Evolutionary conservation across 2,329 filamentous ascomycete species (phyloP), one percentile per base, ranked within the genome.

Genomic region (Knoxdaviesia proteae): DNA sequence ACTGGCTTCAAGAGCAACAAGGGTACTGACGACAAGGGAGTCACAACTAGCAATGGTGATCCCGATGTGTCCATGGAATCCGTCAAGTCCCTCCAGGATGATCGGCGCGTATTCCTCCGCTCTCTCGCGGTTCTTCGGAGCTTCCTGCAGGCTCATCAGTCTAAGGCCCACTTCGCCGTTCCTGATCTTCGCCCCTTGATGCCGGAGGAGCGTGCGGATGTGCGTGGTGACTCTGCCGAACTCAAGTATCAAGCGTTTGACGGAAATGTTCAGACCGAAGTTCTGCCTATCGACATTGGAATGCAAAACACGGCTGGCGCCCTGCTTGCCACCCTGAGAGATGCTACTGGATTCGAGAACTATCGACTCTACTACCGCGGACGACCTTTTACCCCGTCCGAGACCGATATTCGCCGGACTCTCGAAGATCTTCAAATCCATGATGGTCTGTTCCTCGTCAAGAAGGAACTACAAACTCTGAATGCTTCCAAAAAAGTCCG

Each of bases 211-310:
- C 64, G 69, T 0, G 64, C 68, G 34, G 57, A 66, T 34, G 56
- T 76, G 0, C 69, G 70, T 48, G 81, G 82, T 6, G 71, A 80
- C 35, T 61, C 68, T 3, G 65, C 84, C 1, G 69, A 73, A 41
- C 66, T 90, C 11, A 77, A 74, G 42, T 88, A 82, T 51, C 82
- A 88, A 56, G 74, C 74, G 2, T 84, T 84, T 50, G 71, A 80
- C 52, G 74, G 72, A 8, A 57, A 67, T 30, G 58, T 58, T 2
- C 68, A 73, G 43, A 76, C 71, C 1, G 71, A 72, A 8, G 67
- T 84, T 31, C 67, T 68, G 50, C 62, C 65, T 1, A 58, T 90
- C 32, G 62, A 62, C 32, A 77, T 90, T 49, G 82, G 81, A 1
- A 68, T 70, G 38, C 66, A 72, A 31, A 84, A 87, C 45, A 90